These are phyloP conservation scores for Penicillium sp. DNA, from an alignment of 2,329 filamentous ascomycete species.

Conservation along the genomic window DNA sequence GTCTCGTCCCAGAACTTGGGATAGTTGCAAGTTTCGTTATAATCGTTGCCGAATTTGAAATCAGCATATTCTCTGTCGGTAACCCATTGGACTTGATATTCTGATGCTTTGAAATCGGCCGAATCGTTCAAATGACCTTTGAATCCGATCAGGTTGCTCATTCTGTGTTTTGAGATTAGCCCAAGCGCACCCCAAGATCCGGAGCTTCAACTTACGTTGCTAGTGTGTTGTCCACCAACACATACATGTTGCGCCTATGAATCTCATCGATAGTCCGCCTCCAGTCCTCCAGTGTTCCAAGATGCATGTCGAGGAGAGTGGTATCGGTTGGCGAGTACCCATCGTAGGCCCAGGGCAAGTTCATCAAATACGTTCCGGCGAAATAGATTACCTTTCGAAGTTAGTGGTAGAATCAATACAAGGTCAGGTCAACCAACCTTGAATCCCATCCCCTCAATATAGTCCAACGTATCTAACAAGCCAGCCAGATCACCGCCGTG, in stretches of 20 bases:
- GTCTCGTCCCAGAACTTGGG: constrained; percentile 62
- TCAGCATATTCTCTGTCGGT: constrained; percentile 56
- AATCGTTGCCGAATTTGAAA: constrained; percentile 55
- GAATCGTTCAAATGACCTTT: constrained; percentile 59
- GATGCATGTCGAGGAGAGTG: constrained; percentile 62
- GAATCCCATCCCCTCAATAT: constrained; percentile 63
- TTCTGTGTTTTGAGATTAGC: constrained; percentile 4
- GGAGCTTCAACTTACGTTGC: constrained; percentile 51
- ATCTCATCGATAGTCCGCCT: constrained; percentile 58
- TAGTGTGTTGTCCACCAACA: constrained; percentile 65
- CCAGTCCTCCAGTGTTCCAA: constrained; percentile 59
- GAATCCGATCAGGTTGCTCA: constrained; percentile 65
- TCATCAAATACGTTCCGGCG: constrained; percentile 62
- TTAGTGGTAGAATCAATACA: constrained; percentile 2
- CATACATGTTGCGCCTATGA: constrained; percentile 62
- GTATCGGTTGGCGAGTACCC: constrained; percentile 61
- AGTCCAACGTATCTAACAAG: constrained; percentile 60
- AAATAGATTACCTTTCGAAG: constrained; percentile 56
- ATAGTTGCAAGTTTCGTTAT: constrained; percentile 56
- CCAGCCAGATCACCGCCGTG: constrained; percentile 62
- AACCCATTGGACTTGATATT: constrained; percentile 60
- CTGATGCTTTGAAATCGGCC: constrained; percentile 55
- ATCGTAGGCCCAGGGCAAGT: constrained; percentile 63
- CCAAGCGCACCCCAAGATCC: constrained; percentile 44
- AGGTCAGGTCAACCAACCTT: constrained; percentile 43